Conservation (phyloP, 176 grass and related monocot genomes). For the Tuctoria greenei region DNA sequence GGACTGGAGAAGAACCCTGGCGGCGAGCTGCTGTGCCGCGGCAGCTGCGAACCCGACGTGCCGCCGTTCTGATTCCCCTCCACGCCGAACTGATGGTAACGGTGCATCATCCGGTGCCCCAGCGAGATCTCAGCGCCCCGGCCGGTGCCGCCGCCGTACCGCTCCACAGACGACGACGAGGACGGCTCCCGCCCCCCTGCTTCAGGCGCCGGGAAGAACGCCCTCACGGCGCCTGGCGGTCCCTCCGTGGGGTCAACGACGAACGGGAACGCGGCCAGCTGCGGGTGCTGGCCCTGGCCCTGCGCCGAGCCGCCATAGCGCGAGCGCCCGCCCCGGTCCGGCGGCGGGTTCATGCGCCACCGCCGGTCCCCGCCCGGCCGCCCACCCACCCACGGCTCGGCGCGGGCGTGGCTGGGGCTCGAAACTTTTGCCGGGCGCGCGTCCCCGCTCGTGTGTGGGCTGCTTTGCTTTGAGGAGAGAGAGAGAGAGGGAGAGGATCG, state of each 20-base stretch:
- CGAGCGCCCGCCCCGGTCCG: neutral
- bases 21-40: constrained; percentile 67
- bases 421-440: neutral
- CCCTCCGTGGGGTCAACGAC: constrained; percentile 25
- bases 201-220: constrained; percentile 30
- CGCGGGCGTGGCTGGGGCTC: neutral
- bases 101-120: constrained; percentile 13
- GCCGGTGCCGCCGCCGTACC: neutral
- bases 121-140: constrained; percentile 24
- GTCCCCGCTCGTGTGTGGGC: neutral
- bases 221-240: neutral
- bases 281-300: neutral
- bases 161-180: constrained; percentile 14
- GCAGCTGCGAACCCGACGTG: constrained; percentile 9
- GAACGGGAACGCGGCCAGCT: neutral
- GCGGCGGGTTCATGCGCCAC: constrained; percentile 25
- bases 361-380: neutral
- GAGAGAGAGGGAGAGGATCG: neutral
- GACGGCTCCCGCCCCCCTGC: neutral
- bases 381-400: neutral
- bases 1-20: constrained; percentile 67
- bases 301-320: neutral
- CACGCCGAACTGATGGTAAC: constrained; percentile 37
- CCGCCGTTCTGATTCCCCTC: constrained; percentile 6
- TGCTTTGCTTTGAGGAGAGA: neutral